Conservation (phyloP, 345 rosid genomes). For the Syzygium oleosum region DNA sequence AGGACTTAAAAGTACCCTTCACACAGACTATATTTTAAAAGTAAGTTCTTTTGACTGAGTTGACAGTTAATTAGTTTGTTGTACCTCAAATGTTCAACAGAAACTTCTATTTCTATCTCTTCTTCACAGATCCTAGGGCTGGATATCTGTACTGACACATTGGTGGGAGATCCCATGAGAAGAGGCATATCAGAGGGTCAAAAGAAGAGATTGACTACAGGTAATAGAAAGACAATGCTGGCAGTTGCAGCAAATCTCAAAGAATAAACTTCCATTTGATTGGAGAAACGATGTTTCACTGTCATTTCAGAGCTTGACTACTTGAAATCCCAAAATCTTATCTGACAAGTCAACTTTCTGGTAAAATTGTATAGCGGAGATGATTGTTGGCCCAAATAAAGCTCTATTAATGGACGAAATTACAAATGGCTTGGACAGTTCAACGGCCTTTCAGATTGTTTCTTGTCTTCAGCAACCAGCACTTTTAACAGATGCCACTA, state of each 20-base stretch:
- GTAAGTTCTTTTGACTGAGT: slow-evolving; percentile 3
- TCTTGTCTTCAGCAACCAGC: slow-evolving; percentile 49
- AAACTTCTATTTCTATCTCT: background rate
- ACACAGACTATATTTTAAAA: slow-evolving; percentile 39
- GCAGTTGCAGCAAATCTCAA: background rate
- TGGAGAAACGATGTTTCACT: background rate
- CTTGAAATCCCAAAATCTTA: background rate
- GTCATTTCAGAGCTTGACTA: background rate
- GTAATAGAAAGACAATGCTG: slow-evolving; percentile 4
- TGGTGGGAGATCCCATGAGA: slow-evolving; percentile 36
- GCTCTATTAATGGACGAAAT: slow-evolving; percentile 69
- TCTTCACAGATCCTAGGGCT: slow-evolving; percentile 29
- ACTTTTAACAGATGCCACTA: slow-evolving; percentile 44
- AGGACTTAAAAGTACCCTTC: slow-evolving; percentile 28
- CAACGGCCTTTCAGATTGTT: slow-evolving; percentile 54
- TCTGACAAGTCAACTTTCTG: background rate
- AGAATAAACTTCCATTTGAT: background rate
- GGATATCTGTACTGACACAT: slow-evolving; percentile 35
- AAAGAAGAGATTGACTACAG: slow-evolving; percentile 38
- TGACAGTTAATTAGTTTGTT: background rate
- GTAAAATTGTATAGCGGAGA: slow-evolving; percentile 38
- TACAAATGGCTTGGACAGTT: slow-evolving; percentile 60
- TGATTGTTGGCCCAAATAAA: slow-evolving; percentile 58
- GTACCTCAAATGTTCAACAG: background rate
- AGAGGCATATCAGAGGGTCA: slow-evolving; percentile 50